Conservation (phyloP, 306 rosid species). For the Acacia confusa region DNA sequence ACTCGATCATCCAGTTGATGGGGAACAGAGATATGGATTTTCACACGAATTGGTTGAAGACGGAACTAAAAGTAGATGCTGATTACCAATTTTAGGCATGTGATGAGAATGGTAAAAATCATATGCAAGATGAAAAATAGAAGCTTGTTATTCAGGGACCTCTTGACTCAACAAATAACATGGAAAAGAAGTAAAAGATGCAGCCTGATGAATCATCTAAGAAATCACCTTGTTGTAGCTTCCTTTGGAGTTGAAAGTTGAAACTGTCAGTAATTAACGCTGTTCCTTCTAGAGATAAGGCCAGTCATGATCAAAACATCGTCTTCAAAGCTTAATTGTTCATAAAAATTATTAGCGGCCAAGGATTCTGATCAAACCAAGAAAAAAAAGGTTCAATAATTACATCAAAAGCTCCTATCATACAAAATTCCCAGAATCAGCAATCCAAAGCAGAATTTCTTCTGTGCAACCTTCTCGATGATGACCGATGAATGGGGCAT, state of each 20-base stretch:
- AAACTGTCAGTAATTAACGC: slow-evolving; percentile 28
- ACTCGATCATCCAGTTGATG: background rate
- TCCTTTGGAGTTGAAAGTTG: slow-evolving; percentile 53
- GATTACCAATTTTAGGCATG: background rate
- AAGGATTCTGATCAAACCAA: slow-evolving; percentile 33
- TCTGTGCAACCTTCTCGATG: slow-evolving; percentile 31
- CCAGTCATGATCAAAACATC: slow-evolving; percentile 25
- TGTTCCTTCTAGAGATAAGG: slow-evolving; percentile 38
- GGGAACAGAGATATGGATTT: slow-evolving; percentile 18
- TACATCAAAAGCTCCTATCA: slow-evolving; percentile 41
- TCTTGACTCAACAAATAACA: slow-evolving; percentile 22
- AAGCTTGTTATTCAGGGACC: slow-evolving; percentile 25
- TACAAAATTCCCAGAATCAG: slow-evolving; percentile 36
- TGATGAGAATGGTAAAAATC: slow-evolving; percentile 7
- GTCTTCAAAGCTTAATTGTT: slow-evolving; percentile 9
- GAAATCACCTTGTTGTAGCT: slow-evolving; percentile 33
- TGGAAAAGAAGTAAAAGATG: slow-evolving; percentile 20
- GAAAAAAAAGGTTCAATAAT: slow-evolving; percentile 44
- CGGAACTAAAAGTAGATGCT: slow-evolving; percentile 14
- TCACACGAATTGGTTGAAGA: slow-evolving; percentile 20
- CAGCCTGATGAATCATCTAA: slow-evolving; percentile 33
- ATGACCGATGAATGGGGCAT: slow-evolving; percentile 30
- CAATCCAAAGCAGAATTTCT: slow-evolving; percentile 30
- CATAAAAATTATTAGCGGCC: slow-evolving; percentile 27
- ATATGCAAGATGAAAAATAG: background rate